A percentile compares a stretch with the other conserved stretches of the same genome.
Evolutionary conservation across 345 rosid genomes (phyloP).

Genomic region (Kandelia obovata): DNA sequence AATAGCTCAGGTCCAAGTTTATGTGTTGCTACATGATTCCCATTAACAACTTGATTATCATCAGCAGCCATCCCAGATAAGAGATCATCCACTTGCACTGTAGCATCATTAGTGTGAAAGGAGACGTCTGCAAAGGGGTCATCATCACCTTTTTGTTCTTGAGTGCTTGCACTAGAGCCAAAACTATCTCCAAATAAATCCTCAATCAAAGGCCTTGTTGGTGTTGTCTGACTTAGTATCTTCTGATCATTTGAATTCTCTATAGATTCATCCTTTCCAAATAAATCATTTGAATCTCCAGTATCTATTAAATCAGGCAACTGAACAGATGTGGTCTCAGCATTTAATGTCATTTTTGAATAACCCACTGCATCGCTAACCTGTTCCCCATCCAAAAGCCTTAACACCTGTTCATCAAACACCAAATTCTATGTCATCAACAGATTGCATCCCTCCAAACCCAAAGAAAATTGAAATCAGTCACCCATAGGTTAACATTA

Average conservation of each 20-base stretch:
- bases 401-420: constrained; percentile 54
- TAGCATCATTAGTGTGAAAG: constrained; percentile 43
- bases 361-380: constrained; percentile 33
- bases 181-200: constrained; percentile 71
- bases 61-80: constrained; percentile 79
- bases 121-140: constrained; percentile 91
- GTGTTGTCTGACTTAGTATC: constrained; percentile 29
- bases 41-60: constrained; percentile 40
- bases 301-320: constrained; percentile 86
- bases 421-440: constrained; percentile 5
- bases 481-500: neutral
- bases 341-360: constrained; percentile 48
- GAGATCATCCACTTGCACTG: constrained; percentile 41
- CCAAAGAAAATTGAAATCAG: neutral
- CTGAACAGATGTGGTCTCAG: constrained; percentile 37
- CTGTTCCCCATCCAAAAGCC: constrained; percentile 63
- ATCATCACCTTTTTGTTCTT: constrained; percentile 46
- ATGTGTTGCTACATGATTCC: constrained; percentile 29
- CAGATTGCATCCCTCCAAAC: neutral
- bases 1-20: constrained; percentile 41
- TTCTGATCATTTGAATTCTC: constrained; percentile 36
- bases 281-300: constrained; percentile 46
- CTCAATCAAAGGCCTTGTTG: constrained; percentile 51
- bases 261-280: constrained; percentile 41
- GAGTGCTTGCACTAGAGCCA: constrained; percentile 31